Percentiles rank a stretch among this genome's conserved stretches.
These are phyloP conservation scores for Blastobotrys niveus DNA, from an alignment of 1,139 yeast genomes.

Conservation along the genomic window DNA sequence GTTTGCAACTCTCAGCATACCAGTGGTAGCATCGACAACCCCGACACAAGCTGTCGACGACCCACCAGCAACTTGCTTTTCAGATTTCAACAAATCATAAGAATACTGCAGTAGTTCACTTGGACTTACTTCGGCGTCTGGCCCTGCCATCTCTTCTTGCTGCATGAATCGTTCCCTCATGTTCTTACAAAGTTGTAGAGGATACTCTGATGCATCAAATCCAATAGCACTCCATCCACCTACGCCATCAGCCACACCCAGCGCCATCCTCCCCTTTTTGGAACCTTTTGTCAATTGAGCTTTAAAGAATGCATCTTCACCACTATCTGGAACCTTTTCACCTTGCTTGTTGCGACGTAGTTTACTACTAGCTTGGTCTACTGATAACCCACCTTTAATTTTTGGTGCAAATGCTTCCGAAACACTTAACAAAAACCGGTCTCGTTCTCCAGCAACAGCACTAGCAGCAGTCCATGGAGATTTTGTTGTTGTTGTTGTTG, in stretches of 20 bases:
- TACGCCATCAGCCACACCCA: conserved; percentile 96
- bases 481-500: not conserved
- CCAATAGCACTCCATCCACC: conserved; percentile 97
- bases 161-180: conserved; percentile 25
- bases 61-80: conserved; percentile 72
- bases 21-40: conserved; percentile 50
- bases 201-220: conserved; percentile 58
- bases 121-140: conserved; percentile 5
- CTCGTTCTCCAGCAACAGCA: conserved; percentile 2
- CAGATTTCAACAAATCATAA: conserved; percentile 46
- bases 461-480: not conserved
- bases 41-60: conserved; percentile 96
- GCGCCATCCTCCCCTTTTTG: conserved; percentile 47
- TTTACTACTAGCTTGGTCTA: not conserved
- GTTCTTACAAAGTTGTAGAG: conserved; percentile 34
- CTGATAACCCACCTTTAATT: not conserved
- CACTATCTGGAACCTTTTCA: conserved; percentile 40
- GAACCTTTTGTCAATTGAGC: conserved; percentile 35
- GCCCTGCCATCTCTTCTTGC: conserved; percentile 12
- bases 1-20: conserved; percentile 61
- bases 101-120: conserved; percentile 42
- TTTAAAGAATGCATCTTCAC: conserved; percentile 81
- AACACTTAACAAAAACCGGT: conserved; percentile 9
- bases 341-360: not conserved
- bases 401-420: conserved; percentile 18